Conservation (phyloP, 306 rosid species). For the Calophaca sinica region DNA sequence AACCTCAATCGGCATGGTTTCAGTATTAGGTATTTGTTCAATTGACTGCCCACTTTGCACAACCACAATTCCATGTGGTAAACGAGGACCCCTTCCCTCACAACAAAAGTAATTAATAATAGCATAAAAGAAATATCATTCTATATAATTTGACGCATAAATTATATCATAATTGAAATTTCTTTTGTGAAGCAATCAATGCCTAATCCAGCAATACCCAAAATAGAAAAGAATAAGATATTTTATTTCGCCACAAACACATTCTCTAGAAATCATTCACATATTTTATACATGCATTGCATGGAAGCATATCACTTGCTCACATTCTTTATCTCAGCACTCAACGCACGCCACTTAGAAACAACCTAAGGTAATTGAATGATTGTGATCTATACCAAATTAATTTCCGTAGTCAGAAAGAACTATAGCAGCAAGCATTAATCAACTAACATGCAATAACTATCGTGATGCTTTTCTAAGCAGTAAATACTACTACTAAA, state of each 20-base stretch:
- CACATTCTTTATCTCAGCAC: slow-evolving; percentile 35
- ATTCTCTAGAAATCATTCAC: not conserved
- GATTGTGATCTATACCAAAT: slow-evolving; percentile 39
- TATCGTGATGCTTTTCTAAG: not conserved
- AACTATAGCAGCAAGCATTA: not conserved
- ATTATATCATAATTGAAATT: not conserved
- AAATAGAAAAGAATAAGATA: not conserved
- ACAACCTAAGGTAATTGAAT: slow-evolving; percentile 23
- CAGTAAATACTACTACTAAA: not conserved
- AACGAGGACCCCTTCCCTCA: no score
- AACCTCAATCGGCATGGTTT: not conserved
- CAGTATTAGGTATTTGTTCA: no score
- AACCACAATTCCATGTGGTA: no score
- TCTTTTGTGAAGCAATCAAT: not conserved
- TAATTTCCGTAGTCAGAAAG: slow-evolving; percentile 24
- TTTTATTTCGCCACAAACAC: not conserved
- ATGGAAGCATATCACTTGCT: slow-evolving; percentile 30
- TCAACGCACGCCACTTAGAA: slow-evolving; percentile 26
- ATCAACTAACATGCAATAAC: slow-evolving; percentile 1
- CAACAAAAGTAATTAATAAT: no score
- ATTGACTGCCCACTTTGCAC: no score
- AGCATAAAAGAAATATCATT: not conserved
- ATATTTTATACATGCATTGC: slow-evolving; percentile 7
- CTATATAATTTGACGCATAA: no score
- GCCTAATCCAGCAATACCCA: not conserved